These are phyloP conservation scores for Myxozyma nipponensis DNA, from an alignment of 805 yeast species.

Conservation along the genomic window DNA sequence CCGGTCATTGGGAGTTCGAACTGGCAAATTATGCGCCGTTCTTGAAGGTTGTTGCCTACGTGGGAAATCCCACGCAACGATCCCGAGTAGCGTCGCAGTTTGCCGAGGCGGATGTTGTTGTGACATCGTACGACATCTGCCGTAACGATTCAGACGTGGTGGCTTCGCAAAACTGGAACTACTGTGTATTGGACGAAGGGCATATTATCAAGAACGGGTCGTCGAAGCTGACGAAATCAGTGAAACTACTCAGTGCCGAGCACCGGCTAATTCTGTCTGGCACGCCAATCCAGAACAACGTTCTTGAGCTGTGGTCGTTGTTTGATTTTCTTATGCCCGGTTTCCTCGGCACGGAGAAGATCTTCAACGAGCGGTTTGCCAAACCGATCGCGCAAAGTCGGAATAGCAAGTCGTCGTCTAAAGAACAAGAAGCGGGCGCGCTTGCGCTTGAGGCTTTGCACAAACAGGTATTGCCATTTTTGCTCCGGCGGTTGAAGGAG, in stretches of 20 bases:
- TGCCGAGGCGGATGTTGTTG: conserved; percentile 68
- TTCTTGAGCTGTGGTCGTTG: conserved; percentile 92
- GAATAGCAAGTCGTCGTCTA: conserved; percentile 75
- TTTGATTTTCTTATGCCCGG: conserved; percentile 99
- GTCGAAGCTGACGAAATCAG: conserved; percentile 84
- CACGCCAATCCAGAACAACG: conserved; percentile 97
- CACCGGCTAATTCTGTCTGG: conserved; percentile 91
- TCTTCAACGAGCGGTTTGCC: conserved; percentile 93
- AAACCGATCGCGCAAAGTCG: conserved; percentile 95
- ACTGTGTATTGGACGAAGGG: conserved; percentile 96
- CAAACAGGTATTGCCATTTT: conserved; percentile 93
- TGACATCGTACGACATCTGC: conserved; percentile 94
- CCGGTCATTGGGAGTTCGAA: conserved; percentile 99
- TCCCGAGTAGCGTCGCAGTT: conserved; percentile 52
- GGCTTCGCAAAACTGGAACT: conserved; percentile 66
- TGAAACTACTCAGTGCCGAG: conserved; percentile 75
- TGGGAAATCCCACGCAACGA: conserved; percentile 84
- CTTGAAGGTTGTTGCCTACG: conserved; percentile 76
- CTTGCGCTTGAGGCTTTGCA: conserved; percentile 92
- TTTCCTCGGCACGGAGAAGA: conserved; percentile 88
- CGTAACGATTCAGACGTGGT: conserved; percentile 79
- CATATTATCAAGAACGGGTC: conserved; percentile 91
- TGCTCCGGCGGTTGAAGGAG: conserved; percentile 92
- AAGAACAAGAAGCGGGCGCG: conserved; percentile 96
- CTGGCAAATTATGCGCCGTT: conserved; percentile 85